A percentile compares a stretch with the other conserved stretches of the same genome.
Conservation (phyloP, 192 early-diverging fungal species). For the Coemansia sp. region DNA sequence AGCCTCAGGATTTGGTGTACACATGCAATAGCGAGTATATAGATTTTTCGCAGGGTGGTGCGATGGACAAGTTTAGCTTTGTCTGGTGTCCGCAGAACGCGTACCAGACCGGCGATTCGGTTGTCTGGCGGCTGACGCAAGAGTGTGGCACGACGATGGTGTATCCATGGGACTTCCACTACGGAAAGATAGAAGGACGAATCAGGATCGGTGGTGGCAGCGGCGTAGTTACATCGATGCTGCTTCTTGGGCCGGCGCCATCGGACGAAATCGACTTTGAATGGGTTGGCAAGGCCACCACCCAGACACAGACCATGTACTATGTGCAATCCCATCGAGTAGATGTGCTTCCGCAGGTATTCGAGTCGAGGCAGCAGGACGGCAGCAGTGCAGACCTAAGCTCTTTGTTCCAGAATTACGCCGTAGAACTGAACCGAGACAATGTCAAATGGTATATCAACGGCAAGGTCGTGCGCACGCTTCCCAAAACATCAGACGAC, state of each 20-base stretch:
- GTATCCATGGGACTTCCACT: slow-evolving; percentile 42
- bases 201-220: slow-evolving; percentile 40
- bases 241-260: slow-evolving; percentile 48
- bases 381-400: slow-evolving; percentile 33
- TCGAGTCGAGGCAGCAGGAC: slow-evolving; percentile 28
- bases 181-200: slow-evolving; percentile 37
- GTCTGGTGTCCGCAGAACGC: slow-evolving; percentile 55
- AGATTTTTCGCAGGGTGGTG: slow-evolving; percentile 30
- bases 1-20: slow-evolving; percentile 16
- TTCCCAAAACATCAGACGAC: slow-evolving; percentile 5
- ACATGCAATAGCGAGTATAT: slow-evolving; percentile 38
- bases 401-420: slow-evolving; percentile 50
- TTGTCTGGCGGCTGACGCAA: slow-evolving; percentile 37
- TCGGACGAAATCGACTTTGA: slow-evolving; percentile 68
- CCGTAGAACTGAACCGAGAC: slow-evolving; percentile 54
- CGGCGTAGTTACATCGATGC: slow-evolving; percentile 57
- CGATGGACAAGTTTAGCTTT: slow-evolving; percentile 42
- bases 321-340: slow-evolving; percentile 52
- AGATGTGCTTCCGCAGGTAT: slow-evolving; percentile 23
- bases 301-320: slow-evolving; percentile 56
- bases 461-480: slow-evolving; percentile 25
- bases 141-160: slow-evolving; percentile 53
- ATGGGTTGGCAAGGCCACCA: slow-evolving; percentile 59
- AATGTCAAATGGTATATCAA: slow-evolving; percentile 57
- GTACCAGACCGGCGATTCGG: slow-evolving; percentile 34